These are phyloP conservation scores for Aspergillus proliferans DNA, from an alignment of 2,329 filamentous ascomycete genomes.

Conservation along the genomic window DNA sequence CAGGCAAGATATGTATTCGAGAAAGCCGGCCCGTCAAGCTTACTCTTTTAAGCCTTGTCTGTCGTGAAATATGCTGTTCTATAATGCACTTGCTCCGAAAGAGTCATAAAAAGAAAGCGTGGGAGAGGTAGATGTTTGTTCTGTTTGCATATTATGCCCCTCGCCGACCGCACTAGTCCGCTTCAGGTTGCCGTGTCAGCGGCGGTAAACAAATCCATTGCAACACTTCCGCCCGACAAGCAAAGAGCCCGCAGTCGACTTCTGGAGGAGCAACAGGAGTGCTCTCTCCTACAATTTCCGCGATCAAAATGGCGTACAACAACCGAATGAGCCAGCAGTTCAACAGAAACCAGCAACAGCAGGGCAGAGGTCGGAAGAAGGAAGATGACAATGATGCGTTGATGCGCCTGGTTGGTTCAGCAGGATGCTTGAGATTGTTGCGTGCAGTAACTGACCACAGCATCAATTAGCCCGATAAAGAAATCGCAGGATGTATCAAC, in stretches of 20 bases:
- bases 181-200: conserved; percentile 20
- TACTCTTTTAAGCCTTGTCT: not conserved
- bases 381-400: conserved; percentile 53
- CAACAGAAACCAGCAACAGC: conserved; percentile 42
- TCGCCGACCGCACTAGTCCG: conserved; percentile 24
- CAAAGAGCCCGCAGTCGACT: not conserved
- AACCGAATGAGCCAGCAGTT: conserved; percentile 49
- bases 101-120: conserved; percentile 20
- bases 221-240: not conserved
- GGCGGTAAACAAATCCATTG: conserved; percentile 32
- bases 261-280: not conserved
- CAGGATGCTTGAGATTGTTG: not conserved
- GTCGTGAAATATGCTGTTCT: not conserved
- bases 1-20: not conserved
- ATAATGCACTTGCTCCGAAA: conserved; percentile 2
- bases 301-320: conserved; percentile 43
- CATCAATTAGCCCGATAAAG: conserved; percentile 52
- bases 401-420: conserved; percentile 48
- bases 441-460: conserved; percentile 3
- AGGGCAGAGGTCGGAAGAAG: conserved; percentile 47
- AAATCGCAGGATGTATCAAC: conserved; percentile 94
- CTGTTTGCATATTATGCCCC: conserved; percentile 29
- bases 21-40: not conserved
- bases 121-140: conserved; percentile 26
- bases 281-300: conserved; percentile 3